Conservation (phyloP, 768 basidiomycete species). For the Lactarius hengduanensis region DNA sequence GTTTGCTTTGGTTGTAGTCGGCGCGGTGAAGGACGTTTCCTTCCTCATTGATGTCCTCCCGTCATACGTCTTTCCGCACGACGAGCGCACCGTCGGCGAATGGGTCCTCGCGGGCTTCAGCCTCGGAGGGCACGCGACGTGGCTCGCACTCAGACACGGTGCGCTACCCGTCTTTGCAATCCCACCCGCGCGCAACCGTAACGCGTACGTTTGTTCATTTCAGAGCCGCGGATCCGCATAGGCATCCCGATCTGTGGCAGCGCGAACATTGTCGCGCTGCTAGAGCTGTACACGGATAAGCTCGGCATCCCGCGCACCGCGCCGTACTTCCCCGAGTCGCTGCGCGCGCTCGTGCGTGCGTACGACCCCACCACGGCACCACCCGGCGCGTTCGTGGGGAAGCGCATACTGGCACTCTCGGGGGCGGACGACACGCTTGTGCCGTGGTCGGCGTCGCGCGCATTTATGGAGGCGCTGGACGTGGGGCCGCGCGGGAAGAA, state of each 20-base stretch:
- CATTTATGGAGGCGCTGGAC: slow-evolving; percentile 35
- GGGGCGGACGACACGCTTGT: slow-evolving; percentile 47
- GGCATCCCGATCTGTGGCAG: slow-evolving; percentile 58
- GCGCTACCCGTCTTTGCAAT: slow-evolving; percentile 33
- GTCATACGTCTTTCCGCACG: slow-evolving; percentile 66
- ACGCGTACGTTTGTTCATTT: not conserved
- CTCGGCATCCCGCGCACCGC: slow-evolving; percentile 45
- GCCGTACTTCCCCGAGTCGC: slow-evolving; percentile 56
- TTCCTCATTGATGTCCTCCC: slow-evolving; percentile 81
- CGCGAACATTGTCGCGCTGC: slow-evolving; percentile 62
- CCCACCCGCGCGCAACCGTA: not conserved
- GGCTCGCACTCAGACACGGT: slow-evolving; percentile 63
- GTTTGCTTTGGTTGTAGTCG: slow-evolving; percentile 38
- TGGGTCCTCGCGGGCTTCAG: slow-evolving; percentile 78
- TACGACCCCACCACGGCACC: slow-evolving; percentile 48
- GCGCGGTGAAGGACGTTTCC: slow-evolving; percentile 73
- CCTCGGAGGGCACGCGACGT: slow-evolving; percentile 82
- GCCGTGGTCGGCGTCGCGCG: slow-evolving; percentile 34
- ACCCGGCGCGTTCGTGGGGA: slow-evolving; percentile 59
- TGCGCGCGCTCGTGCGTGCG: slow-evolving; percentile 48
- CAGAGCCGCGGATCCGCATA: slow-evolving; percentile 45
- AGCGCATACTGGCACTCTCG: slow-evolving; percentile 70
- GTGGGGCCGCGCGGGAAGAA: slow-evolving; percentile 36
- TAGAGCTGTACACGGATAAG: slow-evolving; percentile 52
- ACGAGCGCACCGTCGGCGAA: slow-evolving; percentile 55